Evolutionary conservation across 371 early-diverging fungal genomes (phyloP), one percentile per base, ranked within the genome.

Genomic region (Syncephalastrum contaminatum): DNA sequence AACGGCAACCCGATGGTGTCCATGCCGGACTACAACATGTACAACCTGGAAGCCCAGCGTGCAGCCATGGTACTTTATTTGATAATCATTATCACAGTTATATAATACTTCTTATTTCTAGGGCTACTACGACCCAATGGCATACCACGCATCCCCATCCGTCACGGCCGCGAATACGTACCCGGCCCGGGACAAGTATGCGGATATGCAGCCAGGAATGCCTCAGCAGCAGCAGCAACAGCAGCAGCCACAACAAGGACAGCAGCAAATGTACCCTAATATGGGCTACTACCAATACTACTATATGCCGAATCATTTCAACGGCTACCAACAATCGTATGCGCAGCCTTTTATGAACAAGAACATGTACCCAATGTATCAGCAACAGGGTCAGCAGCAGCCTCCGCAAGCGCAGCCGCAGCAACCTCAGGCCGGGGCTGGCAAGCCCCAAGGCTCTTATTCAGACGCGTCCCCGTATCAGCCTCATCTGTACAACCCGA

Each of bases 321-420:
- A 76, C 20, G 47, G 46, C 15, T 86, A 87, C 68, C 85, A 86
- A 61, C 82, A 82, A 60, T 79, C 86, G 6, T 89, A 87, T 67
- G 89, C 83, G 24, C 92, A 92, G 62, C 94, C 89, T 15, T 92
- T 88, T 60, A 80, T 88, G 75, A 90, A 88, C 80, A 92, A 92
- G 82, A 82, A 76, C 55, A 85, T 90, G 82, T 93, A 92, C 59
- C 88, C 89, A 24, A 84, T 88, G 87, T 88, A 89, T 52, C 72
- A 72, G 48, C 66, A 64, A 13, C 36, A 30, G 10, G 36, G 36
- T 41, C 63, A 20, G 58, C n/a, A n/a, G 47, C 40, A 73, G n/a
- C n/a, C n/a, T n/a, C 72, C 53, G 66, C 72, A 14, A 84, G 75
- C 36, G 88, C 22, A 20, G 45, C 59, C 24, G 53, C 88, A 63